Evolutionary conservation across 176 grass and related monocot species (phyloP).

Genomic region (Musa itinerans): DNA sequence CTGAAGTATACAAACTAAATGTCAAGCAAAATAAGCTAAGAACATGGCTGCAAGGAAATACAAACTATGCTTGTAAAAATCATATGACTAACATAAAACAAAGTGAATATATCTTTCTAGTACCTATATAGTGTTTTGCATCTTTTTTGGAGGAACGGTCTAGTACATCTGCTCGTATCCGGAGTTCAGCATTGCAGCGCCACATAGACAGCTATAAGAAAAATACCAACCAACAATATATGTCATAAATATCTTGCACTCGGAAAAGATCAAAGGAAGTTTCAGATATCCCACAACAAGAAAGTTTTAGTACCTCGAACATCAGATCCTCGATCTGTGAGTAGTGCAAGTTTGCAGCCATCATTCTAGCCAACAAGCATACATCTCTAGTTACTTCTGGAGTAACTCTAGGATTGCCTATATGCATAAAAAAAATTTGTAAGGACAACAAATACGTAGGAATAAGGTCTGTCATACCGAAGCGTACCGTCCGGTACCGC

Average conservation of each 20-base stretch:
- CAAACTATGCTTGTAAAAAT: background rate
- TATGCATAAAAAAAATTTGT: background rate
- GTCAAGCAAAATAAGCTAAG: background rate
- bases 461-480: no score
- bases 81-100: background rate
- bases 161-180: conserved; percentile 46
- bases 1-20: no score
- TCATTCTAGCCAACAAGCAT: conserved; percentile 93
- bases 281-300: background rate
- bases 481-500: no score
- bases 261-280: background rate
- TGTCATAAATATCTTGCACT: background rate
- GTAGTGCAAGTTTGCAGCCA: conserved; percentile 92
- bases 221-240: background rate
- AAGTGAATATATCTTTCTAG: background rate
- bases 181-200: conserved; percentile 86
- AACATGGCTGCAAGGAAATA: background rate
- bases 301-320: conserved; percentile 67
- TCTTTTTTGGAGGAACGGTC: conserved; percentile 67
- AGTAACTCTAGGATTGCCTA: conserved; percentile 93
- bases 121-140: conserved; percentile 94
- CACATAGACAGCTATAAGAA: conserved; percentile 83
- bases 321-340: conserved; percentile 95
- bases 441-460: background rate
- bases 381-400: conserved; percentile 97